Percentiles rank a stretch among this genome's conserved stretches.
Conservation (phyloP, 2,329 filamentous ascomycete species). For the Fusarium sambucinum region DNA sequence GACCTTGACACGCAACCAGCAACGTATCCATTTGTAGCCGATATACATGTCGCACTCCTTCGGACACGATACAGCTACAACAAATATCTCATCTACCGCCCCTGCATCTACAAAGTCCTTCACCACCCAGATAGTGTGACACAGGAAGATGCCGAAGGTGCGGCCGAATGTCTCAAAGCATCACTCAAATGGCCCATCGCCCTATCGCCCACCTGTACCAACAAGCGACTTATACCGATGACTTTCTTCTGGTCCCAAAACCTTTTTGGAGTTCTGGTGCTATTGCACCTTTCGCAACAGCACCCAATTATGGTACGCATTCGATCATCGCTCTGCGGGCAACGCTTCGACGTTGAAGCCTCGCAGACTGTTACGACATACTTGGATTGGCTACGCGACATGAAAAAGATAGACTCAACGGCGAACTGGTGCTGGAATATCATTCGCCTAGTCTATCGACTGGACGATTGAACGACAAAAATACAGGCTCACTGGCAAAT, state of each 20-base stretch:
- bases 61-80: slow-evolving; percentile 70
- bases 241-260: slow-evolving; percentile 73
- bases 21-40: slow-evolving; percentile 64
- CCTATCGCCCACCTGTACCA: slow-evolving; percentile 67
- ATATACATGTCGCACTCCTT: slow-evolving; percentile 68
- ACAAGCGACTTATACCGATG: slow-evolving; percentile 70
- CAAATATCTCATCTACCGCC: slow-evolving; percentile 68
- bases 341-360: slow-evolving; percentile 64
- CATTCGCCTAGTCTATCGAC: slow-evolving; percentile 59
- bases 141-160: slow-evolving; percentile 65
- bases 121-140: slow-evolving; percentile 67
- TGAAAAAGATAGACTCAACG: slow-evolving; percentile 65
- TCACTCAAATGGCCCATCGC: slow-evolving; percentile 71
- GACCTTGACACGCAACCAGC: slow-evolving; percentile 41
- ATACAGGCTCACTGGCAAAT: background rate
- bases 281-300: slow-evolving; percentile 66
- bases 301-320: slow-evolving; percentile 64
- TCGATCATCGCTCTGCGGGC: slow-evolving; percentile 61
- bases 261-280: slow-evolving; percentile 68
- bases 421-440: slow-evolving; percentile 69
- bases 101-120: slow-evolving; percentile 70
- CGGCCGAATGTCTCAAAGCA: slow-evolving; percentile 67
- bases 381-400: slow-evolving; percentile 70
- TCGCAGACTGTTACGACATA: slow-evolving; percentile 63
- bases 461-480: slow-evolving; percentile 46